Evolutionary conservation across 768 basidiomycete species (phyloP), one percentile per base, ranked within the genome.

Genomic region (Boletus tylopilopsis): DNA sequence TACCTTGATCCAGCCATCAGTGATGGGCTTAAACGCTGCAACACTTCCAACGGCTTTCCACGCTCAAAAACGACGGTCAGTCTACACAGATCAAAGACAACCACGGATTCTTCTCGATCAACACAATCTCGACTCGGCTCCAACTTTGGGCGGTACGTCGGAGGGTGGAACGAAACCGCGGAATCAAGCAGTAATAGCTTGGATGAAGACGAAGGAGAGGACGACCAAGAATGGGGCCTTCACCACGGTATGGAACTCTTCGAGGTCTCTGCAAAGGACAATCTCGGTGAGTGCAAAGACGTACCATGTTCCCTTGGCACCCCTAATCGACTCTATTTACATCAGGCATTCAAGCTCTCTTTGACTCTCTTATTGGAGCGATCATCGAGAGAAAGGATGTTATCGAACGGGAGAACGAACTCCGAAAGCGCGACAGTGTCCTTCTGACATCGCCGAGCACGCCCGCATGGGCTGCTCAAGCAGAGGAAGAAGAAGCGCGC

Each of bases 211-310:
- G 84, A 88, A 18, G 74, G 67, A 4, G 68, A 73, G 6, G 78
- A 78, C 18, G 71, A 71, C 4, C 71, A 72, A 34, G 86, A 87
- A 62, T 90, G 87, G 85, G 87, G 88, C 6, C 74, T 87, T 33
- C 82, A 77, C 63, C 87, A 86, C 63, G 87, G 83, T 53, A 90
- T 94, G 83, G 87, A 88, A 61, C 76, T 94, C 16, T 90, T 89
- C 56, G 90, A 95, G 64, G 90, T 95, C 18, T 94, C 90, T 37
- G 87, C 94, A 45, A 94, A 94, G 69, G 91, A 94, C 59, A 87
- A 90, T 62, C 62, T 71, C 27, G 93, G 92, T 93, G 53, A 55
- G 59, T 16, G 21, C 18, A 23, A 27, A 34, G 33, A 40, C 23
- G 18, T 44, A 27, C 16, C 43, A 23, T 3, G 2, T 22, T 48